A percentile compares a stretch with the other conserved stretches of the same genome.
Conservation (phyloP, 2,329 filamentous ascomycete species). For the Trichoderma asperellum region DNA sequence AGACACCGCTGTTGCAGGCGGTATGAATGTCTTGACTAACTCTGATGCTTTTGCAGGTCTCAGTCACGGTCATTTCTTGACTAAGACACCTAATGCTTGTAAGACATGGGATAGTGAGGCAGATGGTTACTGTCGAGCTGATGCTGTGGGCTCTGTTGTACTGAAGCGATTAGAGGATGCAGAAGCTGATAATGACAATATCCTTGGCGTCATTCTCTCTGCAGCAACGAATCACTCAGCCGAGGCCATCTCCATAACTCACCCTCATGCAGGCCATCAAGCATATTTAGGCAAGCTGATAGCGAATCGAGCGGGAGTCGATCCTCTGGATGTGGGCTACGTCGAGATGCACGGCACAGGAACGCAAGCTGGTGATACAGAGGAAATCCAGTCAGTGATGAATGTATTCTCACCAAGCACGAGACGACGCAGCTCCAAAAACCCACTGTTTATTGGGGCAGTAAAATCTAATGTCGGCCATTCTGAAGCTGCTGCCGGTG, state of each 20-base stretch:
- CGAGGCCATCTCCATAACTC: slow-evolving; percentile 71
- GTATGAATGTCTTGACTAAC: slow-evolving; percentile 78
- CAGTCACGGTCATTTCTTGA: slow-evolving; percentile 76
- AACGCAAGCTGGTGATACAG: slow-evolving; percentile 82
- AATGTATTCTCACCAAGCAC: slow-evolving; percentile 56
- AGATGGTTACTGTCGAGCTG: slow-evolving; percentile 81
- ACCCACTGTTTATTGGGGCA: slow-evolving; percentile 65
- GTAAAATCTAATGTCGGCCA: slow-evolving; percentile 70
- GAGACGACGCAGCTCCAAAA: slow-evolving; percentile 47
- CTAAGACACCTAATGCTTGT: slow-evolving; percentile 51
- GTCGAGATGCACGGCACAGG: slow-evolving; percentile 93
- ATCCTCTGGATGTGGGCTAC: slow-evolving; percentile 77
- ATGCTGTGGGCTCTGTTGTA: slow-evolving; percentile 73
- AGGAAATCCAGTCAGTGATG: slow-evolving; percentile 80
- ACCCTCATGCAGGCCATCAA: slow-evolving; percentile 68
- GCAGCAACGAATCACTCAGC: slow-evolving; percentile 73
- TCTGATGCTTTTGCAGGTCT: slow-evolving; percentile 78
- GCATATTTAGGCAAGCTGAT: slow-evolving; percentile 64
- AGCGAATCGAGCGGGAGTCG: slow-evolving; percentile 71
- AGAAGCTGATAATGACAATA: slow-evolving; percentile 74
- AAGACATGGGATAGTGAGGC: slow-evolving; percentile 81
- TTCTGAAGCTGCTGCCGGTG: slow-evolving; percentile 64
- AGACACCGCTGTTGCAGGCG: slow-evolving; percentile 79
- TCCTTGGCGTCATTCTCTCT: slow-evolving; percentile 71
- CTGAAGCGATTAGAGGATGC: slow-evolving; percentile 82